Evolutionary conservation across 441 rosid genomes (phyloP).

Genomic region (Macaranga tanarius): DNA sequence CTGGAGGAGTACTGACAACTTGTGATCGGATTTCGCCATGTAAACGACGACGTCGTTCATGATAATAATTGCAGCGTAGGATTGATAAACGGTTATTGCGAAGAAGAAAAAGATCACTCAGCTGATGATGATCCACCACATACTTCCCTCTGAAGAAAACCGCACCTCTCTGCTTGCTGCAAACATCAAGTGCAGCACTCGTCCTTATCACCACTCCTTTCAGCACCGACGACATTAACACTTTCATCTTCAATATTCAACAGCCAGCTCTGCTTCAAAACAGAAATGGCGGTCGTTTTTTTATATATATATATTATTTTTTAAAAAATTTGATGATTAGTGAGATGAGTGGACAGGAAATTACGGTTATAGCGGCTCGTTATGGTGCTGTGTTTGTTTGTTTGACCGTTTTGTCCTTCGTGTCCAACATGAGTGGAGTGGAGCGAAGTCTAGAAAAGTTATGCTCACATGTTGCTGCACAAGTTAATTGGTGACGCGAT

Average conservation of each 20-base stretch:
- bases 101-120: conserved; percentile 17
- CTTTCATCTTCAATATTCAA: no score
- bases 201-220: conserved; percentile 47
- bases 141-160: conserved; percentile 20
- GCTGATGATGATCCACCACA: conserved; percentile 16
- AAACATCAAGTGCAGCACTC: conserved; percentile 37
- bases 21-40: conserved; percentile 25
- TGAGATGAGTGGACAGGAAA: conserved; percentile 51
- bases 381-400: background rate
- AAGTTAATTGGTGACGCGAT: background rate
- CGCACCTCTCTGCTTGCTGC: conserved; percentile 16
- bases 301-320: background rate
- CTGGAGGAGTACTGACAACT: conserved; percentile 39
- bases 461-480: background rate
- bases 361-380: conserved; percentile 19
- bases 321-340: conserved; percentile 28
- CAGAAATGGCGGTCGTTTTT: conserved; percentile 39
- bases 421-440: no score
- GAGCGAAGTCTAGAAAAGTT: no score
- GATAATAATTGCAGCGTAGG: no score
- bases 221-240: conserved; percentile 33
- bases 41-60: background rate
- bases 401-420: background rate
- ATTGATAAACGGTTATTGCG: conserved; percentile 9
- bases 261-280: conserved; percentile 9